Percentiles rank a stretch among this genome's conserved stretches.
These are phyloP conservation scores for Teratosphaeria zuluensis DNA, from an alignment of 2,329 filamentous ascomycete species.

Conservation along the genomic window DNA sequence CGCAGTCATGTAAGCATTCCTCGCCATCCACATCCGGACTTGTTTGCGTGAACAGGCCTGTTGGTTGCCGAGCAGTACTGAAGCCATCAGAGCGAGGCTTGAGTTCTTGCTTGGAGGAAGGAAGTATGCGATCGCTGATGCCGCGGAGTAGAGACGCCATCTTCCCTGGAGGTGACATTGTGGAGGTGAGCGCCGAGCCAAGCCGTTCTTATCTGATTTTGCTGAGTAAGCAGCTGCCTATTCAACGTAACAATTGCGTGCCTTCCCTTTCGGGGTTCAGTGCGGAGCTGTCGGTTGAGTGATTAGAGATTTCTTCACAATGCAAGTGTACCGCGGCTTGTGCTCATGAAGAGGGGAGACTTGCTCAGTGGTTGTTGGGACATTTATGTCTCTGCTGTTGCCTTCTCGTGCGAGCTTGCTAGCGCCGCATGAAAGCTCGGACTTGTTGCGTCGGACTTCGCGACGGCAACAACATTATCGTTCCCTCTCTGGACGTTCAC, in stretches of 20 bases:
- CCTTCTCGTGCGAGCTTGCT: background rate
- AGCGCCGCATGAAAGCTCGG: background rate
- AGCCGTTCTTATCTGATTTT: background rate
- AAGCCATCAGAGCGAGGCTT: conserved; percentile 32
- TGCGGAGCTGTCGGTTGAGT: background rate
- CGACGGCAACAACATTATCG: background rate
- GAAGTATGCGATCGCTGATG: conserved; percentile 16
- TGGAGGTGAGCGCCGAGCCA: background rate
- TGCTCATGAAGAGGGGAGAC: background rate
- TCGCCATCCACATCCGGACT: conserved; percentile 73
- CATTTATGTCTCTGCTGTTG: background rate
- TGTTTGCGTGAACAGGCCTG: conserved; percentile 62
- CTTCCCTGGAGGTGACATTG: conserved; percentile 4
- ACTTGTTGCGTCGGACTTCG: background rate
- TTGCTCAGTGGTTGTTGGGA: background rate
- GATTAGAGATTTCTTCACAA: background rate
- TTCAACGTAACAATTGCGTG: background rate
- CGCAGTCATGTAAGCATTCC: conserved; percentile 81
- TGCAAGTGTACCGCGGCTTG: no score
- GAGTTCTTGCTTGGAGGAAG: conserved; percentile 10
- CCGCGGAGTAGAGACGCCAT: conserved; percentile 18
- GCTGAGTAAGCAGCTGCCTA: background rate
- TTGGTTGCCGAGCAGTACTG: conserved; percentile 35
- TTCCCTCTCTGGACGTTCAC: background rate
- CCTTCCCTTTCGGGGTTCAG: background rate